Evolutionary conservation across 345 rosid genomes (phyloP), one percentile per base, ranked within the genome.

Genomic region (Durio zibethinus): DNA sequence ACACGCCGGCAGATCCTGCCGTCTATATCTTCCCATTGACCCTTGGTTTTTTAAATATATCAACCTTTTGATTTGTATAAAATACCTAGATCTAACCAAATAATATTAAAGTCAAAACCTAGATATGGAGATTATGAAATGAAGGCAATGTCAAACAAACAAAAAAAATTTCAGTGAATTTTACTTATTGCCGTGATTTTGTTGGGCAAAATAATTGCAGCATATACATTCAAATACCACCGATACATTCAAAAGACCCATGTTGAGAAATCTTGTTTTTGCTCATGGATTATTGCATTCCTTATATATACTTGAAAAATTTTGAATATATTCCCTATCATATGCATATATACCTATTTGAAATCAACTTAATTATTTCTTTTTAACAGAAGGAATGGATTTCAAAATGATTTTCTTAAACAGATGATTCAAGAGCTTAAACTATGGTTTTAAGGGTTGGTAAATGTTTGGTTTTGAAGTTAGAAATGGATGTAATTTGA

Each of bases 401-500:
- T 48, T 25, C 5, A 45, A 45, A 25, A 3, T 45, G 56, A 47
- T 48, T 70, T 70, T 20, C 10, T 0, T 18, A 57, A 64, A 65
- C 48, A 20, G 15, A 23, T 18, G 45, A 29, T 43, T 45, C 4
- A 14, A 45, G 21, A 62, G 36, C 54, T 10, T 25, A 66, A 40
- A 20, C 76, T 20, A 42, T 59, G 23, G 43, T 40, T 73, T 73
- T 36, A 20, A n/a, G 56, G 78, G 61, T 76, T 33, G 78, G 72
- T 76, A 65, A 76, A 76, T 33, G 72, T 76, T 76, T 64, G 78
- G 72, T 64, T 64, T 54, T 64, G 72, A 52, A 35, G 45, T 29
- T 33, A 35, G 72, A 76, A 76, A 76, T 21, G 2, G 43, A 31
- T 47, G 60, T 11, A 63, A 63, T 45, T 43, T 63, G 42, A 47